These are phyloP conservation scores for Hymenoscyphus scutula DNA, from an alignment of 2,329 filamentous ascomycete genomes.

Conservation along the genomic window DNA sequence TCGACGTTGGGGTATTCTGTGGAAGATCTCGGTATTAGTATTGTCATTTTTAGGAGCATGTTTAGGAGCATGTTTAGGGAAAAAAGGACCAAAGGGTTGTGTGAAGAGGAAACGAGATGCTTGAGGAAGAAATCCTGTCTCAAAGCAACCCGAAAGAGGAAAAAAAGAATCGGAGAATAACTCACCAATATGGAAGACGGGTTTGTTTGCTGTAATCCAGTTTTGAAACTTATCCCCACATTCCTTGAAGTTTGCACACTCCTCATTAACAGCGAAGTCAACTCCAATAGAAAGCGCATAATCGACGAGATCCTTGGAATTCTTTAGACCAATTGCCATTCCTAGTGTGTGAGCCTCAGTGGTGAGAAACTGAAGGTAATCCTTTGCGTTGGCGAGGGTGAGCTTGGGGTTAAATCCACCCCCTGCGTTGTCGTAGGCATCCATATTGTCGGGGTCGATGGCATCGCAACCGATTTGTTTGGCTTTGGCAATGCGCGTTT, in stretches of 20 bases:
- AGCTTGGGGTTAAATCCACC: slow-evolving; percentile 54
- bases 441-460: slow-evolving; percentile 68
- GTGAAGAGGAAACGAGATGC: no score
- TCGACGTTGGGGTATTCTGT: no score
- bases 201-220: slow-evolving; percentile 60
- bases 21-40: no score
- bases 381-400: slow-evolving; percentile 48
- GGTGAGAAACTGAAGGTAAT: slow-evolving; percentile 50
- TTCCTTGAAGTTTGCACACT: slow-evolving; percentile 60
- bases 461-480: slow-evolving; percentile 61
- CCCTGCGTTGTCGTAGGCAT: slow-evolving; percentile 57
- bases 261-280: slow-evolving; percentile 24
- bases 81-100: no score
- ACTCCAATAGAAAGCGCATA: slow-evolving; percentile 22
- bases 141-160: no score
- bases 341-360: slow-evolving; percentile 50
- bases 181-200: slow-evolving; percentile 64
- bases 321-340: slow-evolving; percentile 66
- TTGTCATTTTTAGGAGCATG: no score
- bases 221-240: slow-evolving; percentile 52
- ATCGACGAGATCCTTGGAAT: slow-evolving; percentile 58
- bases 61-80: no score
- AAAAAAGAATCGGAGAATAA: no score
- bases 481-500: slow-evolving; percentile 55
- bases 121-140: no score